Evolutionary conservation across 306 rosid genomes (phyloP).

Genomic region (Fagus sylvatica): DNA sequence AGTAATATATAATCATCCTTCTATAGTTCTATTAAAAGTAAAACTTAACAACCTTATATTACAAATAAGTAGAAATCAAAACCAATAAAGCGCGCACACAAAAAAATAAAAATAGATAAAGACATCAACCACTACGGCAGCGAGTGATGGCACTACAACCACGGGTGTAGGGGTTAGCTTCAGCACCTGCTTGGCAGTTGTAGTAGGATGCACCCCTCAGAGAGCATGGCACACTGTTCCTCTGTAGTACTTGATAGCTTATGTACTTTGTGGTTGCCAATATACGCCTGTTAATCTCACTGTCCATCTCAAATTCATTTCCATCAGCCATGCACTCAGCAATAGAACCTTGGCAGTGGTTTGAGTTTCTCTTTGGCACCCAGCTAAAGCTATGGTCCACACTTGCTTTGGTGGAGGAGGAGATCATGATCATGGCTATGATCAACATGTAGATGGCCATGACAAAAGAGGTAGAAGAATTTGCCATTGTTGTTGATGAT

Average conservation of each 20-base stretch:
- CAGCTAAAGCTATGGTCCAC: conserved; percentile 35
- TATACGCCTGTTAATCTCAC: conserved; percentile 66
- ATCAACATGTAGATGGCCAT: conserved; percentile 32
- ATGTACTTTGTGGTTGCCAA: conserved; percentile 68
- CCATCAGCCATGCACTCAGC: conserved; percentile 57
- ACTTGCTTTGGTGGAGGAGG: conserved; percentile 17
- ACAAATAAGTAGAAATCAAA: neutral
- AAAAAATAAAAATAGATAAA: neutral
- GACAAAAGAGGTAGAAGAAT: conserved; percentile 17
- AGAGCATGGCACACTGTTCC: conserved; percentile 80
- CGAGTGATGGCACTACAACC: conserved; percentile 75
- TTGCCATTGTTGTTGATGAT: conserved; percentile 38
- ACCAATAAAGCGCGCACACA: neutral
- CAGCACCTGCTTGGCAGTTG: conserved; percentile 66
- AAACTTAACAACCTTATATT: too few species aligned
- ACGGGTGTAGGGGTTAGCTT: conserved; percentile 75
- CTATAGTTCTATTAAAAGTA: neutral
- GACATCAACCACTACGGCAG: conserved; percentile 52
- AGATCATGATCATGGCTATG: conserved; percentile 15
- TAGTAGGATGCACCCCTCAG: conserved; percentile 77
- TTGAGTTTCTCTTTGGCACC: conserved; percentile 24
- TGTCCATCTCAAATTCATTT: conserved; percentile 49
- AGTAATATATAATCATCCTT: neutral
- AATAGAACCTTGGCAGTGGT: conserved; percentile 57
- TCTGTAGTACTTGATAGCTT: conserved; percentile 72